Percentiles rank a stretch among this genome's conserved stretches.
Conservation (phyloP, 2,329 filamentous ascomycete species). For the Pestalotiopsis sp. region DNA sequence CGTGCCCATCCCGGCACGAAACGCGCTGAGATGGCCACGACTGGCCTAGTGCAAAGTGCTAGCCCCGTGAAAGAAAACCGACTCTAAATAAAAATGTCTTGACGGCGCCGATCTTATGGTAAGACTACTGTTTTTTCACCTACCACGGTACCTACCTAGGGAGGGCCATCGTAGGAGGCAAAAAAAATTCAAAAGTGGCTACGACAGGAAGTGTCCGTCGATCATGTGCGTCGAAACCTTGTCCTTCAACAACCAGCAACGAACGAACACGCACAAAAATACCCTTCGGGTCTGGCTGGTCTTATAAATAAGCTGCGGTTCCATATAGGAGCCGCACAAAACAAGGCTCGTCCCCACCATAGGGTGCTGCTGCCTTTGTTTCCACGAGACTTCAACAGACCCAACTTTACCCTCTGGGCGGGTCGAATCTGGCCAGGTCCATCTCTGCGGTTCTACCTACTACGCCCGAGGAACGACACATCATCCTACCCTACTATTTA, state of each 20-base stretch:
- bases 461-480: background rate
- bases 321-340: background rate
- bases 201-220: background rate
- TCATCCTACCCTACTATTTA: background rate
- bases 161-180: background rate
- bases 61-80: background rate
- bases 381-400: background rate
- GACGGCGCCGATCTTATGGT: background rate
- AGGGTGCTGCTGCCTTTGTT: background rate
- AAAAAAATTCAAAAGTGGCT: slow-evolving; percentile 11
- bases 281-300: background rate
- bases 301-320: background rate
- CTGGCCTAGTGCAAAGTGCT: background rate
- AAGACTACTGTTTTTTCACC: no score
- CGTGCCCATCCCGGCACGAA: background rate
- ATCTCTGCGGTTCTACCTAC: background rate
- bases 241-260: background rate
- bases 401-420: background rate
- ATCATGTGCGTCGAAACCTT: slow-evolving; percentile 9
- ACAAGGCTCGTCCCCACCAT: slow-evolving; percentile 5
- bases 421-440: background rate
- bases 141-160: background rate
- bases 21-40: background rate
- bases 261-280: background rate
- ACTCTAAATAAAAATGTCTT: background rate